These are phyloP conservation scores for Massarina eburnea DNA, from an alignment of 2,329 filamentous ascomycete genomes.

Conservation along the genomic window DNA sequence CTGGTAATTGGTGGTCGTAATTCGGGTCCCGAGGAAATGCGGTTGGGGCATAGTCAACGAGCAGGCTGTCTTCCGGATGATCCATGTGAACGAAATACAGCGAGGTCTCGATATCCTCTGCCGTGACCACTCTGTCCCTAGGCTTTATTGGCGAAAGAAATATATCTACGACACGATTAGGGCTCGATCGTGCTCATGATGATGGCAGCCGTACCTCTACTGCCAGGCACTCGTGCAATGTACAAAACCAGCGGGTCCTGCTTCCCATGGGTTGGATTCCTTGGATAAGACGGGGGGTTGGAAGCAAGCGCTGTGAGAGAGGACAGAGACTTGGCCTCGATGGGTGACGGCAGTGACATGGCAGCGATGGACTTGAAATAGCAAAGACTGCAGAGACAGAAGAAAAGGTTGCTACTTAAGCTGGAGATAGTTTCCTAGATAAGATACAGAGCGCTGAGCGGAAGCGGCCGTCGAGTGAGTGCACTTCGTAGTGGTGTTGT, in stretches of 20 bases:
- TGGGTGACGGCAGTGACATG: constrained; percentile 41
- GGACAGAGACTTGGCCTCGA: constrained; percentile 83
- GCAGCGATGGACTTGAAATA: constrained; percentile 10
- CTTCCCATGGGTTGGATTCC: constrained; percentile 69
- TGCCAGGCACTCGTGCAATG: constrained; percentile 90
- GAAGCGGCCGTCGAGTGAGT: too few relatives aligned
- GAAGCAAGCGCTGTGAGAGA: constrained; percentile 77
- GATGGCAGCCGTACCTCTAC: constrained; percentile 64
- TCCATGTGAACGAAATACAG: constrained; percentile 90
- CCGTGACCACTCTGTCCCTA: constrained; percentile 82
- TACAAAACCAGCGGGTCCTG: constrained; percentile 80
- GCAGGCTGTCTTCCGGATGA: constrained; percentile 55
- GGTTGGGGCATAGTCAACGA: constrained; percentile 23
- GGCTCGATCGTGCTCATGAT: not conserved
- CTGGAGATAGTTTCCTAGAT: constrained; percentile 7
- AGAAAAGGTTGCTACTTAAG: constrained; percentile 13
- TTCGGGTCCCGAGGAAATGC: constrained; percentile 11
- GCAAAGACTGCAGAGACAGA: constrained; percentile 10
- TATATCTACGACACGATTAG: constrained; percentile 63
- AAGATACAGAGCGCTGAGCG: too few relatives aligned
- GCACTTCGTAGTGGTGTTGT: too few relatives aligned
- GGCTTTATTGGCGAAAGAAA: constrained; percentile 92
- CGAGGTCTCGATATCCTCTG: constrained; percentile 80
- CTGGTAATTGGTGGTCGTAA: constrained; percentile 11
- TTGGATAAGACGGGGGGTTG: constrained; percentile 83